Evolutionary conservation across 495 filamentous ascomycete genomes (phyloP).

Genomic region (Cercophora samala): DNA sequence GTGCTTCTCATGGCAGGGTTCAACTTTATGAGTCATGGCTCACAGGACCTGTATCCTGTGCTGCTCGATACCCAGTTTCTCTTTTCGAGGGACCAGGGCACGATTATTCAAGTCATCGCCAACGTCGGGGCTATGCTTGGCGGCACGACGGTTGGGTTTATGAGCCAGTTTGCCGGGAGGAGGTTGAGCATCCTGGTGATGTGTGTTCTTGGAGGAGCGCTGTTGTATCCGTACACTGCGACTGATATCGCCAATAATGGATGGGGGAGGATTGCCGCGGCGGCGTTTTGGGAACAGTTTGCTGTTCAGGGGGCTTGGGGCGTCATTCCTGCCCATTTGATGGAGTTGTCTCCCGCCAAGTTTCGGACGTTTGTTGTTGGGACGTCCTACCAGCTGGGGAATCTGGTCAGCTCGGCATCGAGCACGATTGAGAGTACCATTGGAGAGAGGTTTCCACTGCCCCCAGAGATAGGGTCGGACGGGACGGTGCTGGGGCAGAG

Average conservation of each 20-base stretch:
- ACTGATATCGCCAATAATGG: conserved; percentile 39
- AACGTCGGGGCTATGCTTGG: conserved; percentile 79
- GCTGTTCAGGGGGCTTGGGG: conserved; percentile 87
- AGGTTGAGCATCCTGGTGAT: conserved; percentile 78
- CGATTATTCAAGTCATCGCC: conserved; percentile 79
- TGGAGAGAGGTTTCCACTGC: conserved; percentile 73
- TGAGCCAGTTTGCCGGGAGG: conserved; percentile 76
- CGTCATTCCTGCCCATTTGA: conserved; percentile 79
- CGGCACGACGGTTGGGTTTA: conserved; percentile 74
- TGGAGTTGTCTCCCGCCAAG: conserved; percentile 77
- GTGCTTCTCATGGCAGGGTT: conserved; percentile 86
- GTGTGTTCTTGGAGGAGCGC: conserved; percentile 29
- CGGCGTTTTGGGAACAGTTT: conserved; percentile 91
- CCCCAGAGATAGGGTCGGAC: conserved; percentile 37
- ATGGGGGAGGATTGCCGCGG: conserved; percentile 58
- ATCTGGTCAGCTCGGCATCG: conserved; percentile 73
- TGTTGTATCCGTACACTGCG: conserved; percentile 81
- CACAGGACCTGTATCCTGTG: conserved; percentile 87
- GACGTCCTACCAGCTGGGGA: conserved; percentile 81
- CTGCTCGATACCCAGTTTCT: conserved; percentile 75
- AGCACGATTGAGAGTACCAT: conserved; percentile 82
- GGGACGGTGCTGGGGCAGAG: conserved; percentile 38
- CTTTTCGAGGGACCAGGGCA: conserved; percentile 68
- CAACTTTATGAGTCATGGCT: conserved; percentile 93
- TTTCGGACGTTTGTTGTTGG: conserved; percentile 85